These are phyloP conservation scores for Asterionellopsis glacialis DNA, from an alignment of 108 stramenopile species.

Conservation along the genomic window DNA sequence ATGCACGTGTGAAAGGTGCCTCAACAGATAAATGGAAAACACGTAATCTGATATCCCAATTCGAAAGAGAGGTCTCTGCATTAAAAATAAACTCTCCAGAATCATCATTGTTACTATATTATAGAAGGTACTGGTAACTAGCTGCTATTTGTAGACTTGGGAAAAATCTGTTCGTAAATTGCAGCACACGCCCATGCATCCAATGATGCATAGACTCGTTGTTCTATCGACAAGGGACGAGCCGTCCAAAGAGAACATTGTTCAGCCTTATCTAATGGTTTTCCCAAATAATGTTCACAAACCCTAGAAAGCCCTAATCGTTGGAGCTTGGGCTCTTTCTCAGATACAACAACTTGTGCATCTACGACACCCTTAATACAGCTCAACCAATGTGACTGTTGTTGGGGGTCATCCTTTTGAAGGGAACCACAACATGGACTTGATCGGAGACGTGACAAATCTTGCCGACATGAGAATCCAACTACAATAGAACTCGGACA, in stretches of 20 bases:
- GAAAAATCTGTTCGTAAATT: constrained; percentile 36
- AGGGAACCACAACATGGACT: not conserved
- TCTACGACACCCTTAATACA: constrained; percentile 31
- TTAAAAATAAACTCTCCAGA: too few species aligned
- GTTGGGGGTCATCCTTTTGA: constrained; percentile 22
- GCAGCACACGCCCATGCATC: constrained; percentile 75
- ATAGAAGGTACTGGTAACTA: too few species aligned
- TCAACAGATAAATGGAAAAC: too few species aligned
- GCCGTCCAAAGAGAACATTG: constrained; percentile 62
- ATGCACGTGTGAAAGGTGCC: too few species aligned
- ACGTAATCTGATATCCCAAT: too few species aligned
- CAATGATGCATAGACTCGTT: constrained; percentile 65
- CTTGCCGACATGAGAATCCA: constrained; percentile 68
- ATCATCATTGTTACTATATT: too few species aligned
- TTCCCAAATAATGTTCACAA: constrained; percentile 55
- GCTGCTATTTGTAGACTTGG: not conserved
- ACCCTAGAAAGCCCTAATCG: constrained; percentile 50
- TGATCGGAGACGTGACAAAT: constrained; percentile 45
- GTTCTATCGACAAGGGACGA: constrained; percentile 52
- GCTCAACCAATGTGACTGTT: constrained; percentile 21
- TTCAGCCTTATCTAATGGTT: constrained; percentile 70
- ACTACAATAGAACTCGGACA: constrained; percentile 31
- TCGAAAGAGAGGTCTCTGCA: too few species aligned
- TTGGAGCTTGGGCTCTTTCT: constrained; percentile 26
- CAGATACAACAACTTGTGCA: constrained; percentile 35